Base-by-base conservation (phyloP, 2,329 filamentous ascomycete species). In the Cordyceps farinosa region DNA sequence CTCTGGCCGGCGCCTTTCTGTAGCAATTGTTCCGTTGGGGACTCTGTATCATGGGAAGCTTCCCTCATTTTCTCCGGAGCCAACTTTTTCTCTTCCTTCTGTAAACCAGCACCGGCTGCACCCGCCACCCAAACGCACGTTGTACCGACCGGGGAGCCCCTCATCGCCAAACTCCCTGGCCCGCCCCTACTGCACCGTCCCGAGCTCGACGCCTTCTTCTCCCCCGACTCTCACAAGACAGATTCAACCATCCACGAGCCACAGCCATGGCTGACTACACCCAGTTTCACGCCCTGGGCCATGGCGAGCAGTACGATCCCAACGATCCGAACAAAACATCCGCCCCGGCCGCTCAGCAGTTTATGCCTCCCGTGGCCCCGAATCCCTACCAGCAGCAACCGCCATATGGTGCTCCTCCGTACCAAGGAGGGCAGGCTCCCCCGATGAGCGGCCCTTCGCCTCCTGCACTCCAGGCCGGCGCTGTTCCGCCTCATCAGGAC, bases 231-330 rank as follows among this genome's bases (percentile, higher is more conserved):
- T n/a, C 38, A 52, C 48, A 34, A 38, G 45, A 53, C 36, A 5
- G 27, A 22, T 27, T 27, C 47, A 17, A 38, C 29, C 48, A 34
- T 38, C 29, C 48, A 10, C 36, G 29, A 61, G 48, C 58, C 15
- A 27, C 62, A 67, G 73, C 67, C 67, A 86, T 86, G 83, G 80
- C 82, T 70, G 82, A 85, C 68, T 81, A 84, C 70, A 74, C 79
- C 65, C 80, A 81, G 73, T 86, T 83, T 69, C 82, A 86, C 69
- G 76, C 81, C 70, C 78, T 85, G 60, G 84, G 83, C 54, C 82
- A 86, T 70, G 82, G 81, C 69, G 80, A 83, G 66, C 79, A 79
- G 65, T 70, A 78, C 69, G 82, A 87, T 67, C 78, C 84, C 71
- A 79, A 84, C 76, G 76, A 86, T 75, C 77, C 82, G 70, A 76